Conservation (phyloP, 2,329 filamentous ascomycete species). For the Lecanicillium sp. region DNA sequence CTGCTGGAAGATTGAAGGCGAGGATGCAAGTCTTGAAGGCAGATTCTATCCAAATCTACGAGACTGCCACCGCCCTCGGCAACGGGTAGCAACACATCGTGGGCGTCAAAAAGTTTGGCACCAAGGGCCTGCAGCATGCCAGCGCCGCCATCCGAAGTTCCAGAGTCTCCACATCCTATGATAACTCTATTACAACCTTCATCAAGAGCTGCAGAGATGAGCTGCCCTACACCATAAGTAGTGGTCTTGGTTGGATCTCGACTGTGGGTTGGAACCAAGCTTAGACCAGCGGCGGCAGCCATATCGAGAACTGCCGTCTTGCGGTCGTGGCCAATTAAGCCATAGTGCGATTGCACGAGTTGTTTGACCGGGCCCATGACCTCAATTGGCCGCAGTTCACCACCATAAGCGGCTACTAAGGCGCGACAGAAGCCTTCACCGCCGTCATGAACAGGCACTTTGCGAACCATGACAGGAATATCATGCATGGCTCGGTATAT, state of each 20-base stretch:
- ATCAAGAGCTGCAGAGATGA: slow-evolving; percentile 36
- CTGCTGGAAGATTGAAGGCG: slow-evolving; percentile 20
- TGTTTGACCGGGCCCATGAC: slow-evolving; percentile 36
- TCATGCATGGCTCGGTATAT: slow-evolving; percentile 29
- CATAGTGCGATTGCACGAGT: slow-evolving; percentile 35
- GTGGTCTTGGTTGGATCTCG: slow-evolving; percentile 40
- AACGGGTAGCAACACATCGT: slow-evolving; percentile 26
- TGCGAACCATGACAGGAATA: slow-evolving; percentile 31
- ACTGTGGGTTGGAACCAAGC: slow-evolving; percentile 33
- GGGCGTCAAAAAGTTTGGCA: slow-evolving; percentile 29
- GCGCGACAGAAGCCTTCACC: slow-evolving; percentile 43
- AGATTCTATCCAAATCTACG: neutral
- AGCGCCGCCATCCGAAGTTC: slow-evolving; percentile 43
- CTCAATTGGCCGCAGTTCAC: slow-evolving; percentile 24
- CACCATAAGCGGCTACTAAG: slow-evolving; percentile 33
- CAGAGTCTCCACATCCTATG: slow-evolving; percentile 45
- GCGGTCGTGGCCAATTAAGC: slow-evolving; percentile 21
- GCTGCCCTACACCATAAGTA: slow-evolving; percentile 41
- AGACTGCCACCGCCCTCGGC: slow-evolving; percentile 27
- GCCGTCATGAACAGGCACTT: slow-evolving; percentile 43
- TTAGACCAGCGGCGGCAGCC: slow-evolving; percentile 43
- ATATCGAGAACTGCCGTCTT: slow-evolving; percentile 42
- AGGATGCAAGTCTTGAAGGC: neutral
- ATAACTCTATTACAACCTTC: slow-evolving; percentile 36
- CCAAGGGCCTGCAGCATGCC: slow-evolving; percentile 47